Conservation (phyloP, 495 filamentous ascomycete genomes). For the Xylaria grammica region DNA sequence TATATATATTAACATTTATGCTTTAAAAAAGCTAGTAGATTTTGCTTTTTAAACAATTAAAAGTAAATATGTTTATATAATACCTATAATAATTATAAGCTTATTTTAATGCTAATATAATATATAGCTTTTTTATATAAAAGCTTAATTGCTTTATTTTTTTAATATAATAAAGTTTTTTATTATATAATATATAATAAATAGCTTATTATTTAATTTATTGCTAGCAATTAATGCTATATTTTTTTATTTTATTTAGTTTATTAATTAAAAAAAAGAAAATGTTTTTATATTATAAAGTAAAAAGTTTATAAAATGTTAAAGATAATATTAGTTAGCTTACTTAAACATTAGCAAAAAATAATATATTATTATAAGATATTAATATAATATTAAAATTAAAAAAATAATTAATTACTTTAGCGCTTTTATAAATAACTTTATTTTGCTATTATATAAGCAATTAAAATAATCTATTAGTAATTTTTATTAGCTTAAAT, state of each 20-base stretch:
- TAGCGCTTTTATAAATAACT: neutral
- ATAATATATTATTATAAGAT: neutral
- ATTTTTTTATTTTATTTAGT: neutral
- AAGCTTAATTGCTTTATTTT: neutral
- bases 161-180: constrained; percentile 5
- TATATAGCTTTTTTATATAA: neutral
- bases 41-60: neutral
- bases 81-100: neutral
- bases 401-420: neutral
- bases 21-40: neutral
- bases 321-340: neutral
- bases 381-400: neutral
- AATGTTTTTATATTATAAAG: neutral
- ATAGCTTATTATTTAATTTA: neutral
- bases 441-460: neutral
- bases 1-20: constrained; percentile 1
- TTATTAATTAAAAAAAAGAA: neutral
- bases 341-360: neutral
- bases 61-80: neutral
- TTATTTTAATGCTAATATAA: neutral
- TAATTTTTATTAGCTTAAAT: neutral
- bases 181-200: neutral
- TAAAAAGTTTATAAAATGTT: neutral
- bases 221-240: neutral
- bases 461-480: neutral